phyloP scores from a whole-genome alignment of 106 monocot species.

The Phalaenopsis aphrodite region DNA sequence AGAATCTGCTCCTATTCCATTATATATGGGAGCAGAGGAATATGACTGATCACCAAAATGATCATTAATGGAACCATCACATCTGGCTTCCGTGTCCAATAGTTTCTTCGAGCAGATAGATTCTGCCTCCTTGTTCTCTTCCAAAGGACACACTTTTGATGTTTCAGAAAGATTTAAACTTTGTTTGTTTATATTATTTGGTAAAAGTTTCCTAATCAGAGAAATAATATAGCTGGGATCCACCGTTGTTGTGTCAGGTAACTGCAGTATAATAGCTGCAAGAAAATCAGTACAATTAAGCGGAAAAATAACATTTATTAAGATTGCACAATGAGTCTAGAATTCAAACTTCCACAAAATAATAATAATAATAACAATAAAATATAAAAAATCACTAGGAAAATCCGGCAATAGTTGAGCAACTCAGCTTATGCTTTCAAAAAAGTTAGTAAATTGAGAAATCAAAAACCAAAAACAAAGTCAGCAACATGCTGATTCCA shows the following conservation, averaged over 20 bases:
- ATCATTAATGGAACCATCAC: slow-evolving; percentile 1
- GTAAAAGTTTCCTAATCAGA: slow-evolving; percentile 73
- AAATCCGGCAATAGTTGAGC: no score
- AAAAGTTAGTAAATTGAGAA: no score
- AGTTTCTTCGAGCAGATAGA: slow-evolving; percentile 4
- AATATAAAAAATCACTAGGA: no score
- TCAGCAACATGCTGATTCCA: no score
- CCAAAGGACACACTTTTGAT: slow-evolving; percentile 1
- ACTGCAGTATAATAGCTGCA: slow-evolving; percentile 25
- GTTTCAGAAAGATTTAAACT: slow-evolving; percentile 5
- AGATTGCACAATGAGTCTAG: background rate
- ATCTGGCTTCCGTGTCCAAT: background rate
- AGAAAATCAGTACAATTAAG: slow-evolving; percentile 4
- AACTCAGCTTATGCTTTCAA: no score
- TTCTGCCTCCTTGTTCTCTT: background rate
- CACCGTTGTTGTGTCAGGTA: slow-evolving; percentile 55
- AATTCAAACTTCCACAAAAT: no score
- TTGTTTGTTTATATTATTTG: slow-evolving; percentile 20
- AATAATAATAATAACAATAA: no score
- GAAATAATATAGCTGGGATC: slow-evolving; percentile 97
- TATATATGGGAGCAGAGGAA: slow-evolving; percentile 5
- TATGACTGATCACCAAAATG: background rate
- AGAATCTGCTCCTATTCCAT: slow-evolving; percentile 11
- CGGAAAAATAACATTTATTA: background rate
- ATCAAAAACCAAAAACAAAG: no score